A percentile compares a stretch with the other conserved stretches of the same genome.
Conservation (phyloP, 2,329 filamentous ascomycete genomes). For the Talaromyces marneffei region DNA sequence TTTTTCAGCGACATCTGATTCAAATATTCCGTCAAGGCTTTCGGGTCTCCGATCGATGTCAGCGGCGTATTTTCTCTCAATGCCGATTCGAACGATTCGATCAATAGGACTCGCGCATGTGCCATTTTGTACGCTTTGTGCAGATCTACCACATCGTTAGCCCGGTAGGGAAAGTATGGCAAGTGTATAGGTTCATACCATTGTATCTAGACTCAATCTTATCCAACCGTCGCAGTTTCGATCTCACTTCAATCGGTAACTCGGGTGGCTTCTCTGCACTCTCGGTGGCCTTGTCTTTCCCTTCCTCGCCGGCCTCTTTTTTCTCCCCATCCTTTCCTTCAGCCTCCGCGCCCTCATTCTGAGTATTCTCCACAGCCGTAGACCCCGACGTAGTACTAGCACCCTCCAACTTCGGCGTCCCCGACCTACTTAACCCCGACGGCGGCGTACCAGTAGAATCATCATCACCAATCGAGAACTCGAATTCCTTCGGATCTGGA, state of each 20-base stretch:
- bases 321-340: slow-evolving; percentile 20
- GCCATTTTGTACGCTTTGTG: slow-evolving; percentile 87
- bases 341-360: slow-evolving; percentile 3
- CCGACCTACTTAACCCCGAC: slow-evolving; percentile 48
- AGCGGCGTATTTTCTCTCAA: slow-evolving; percentile 89
- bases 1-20: slow-evolving; percentile 78
- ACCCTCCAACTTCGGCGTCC: slow-evolving; percentile 49
- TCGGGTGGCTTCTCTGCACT: slow-evolving; percentile 40
- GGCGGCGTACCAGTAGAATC: slow-evolving; percentile 45
- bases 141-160: too few species aligned
- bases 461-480: slow-evolving; percentile 81
- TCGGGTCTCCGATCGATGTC: slow-evolving; percentile 78
- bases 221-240: slow-evolving; percentile 77
- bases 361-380: neutral
- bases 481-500: slow-evolving; percentile 82
- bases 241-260: slow-evolving; percentile 66
- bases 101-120: slow-evolving; percentile 75
- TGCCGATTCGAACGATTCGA: slow-evolving; percentile 88
- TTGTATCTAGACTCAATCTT: slow-evolving; percentile 84
- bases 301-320: slow-evolving; percentile 19
- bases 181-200: slow-evolving; percentile 46
- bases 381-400: slow-evolving; percentile 27
- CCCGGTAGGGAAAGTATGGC: neutral
- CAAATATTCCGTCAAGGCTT: slow-evolving; percentile 80
- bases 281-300: slow-evolving; percentile 15